Evolutionary conservation across 495 filamentous ascomycete genomes (phyloP).

Genomic region (Chaetomidium leptoderma): DNA sequence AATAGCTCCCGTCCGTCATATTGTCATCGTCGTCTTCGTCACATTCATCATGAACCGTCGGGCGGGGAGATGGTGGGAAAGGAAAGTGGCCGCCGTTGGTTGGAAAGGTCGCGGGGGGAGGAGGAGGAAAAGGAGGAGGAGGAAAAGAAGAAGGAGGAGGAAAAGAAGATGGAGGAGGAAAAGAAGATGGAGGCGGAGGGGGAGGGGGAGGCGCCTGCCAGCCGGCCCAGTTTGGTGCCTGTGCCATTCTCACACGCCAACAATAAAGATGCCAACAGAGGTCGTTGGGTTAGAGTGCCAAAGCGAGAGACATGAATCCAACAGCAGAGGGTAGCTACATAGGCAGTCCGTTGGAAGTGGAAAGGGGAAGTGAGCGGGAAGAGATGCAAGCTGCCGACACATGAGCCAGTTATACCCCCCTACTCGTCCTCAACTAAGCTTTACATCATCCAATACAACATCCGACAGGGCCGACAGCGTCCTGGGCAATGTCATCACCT

Average conservation of each 20-base stretch:
- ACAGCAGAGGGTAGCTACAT: neutral
- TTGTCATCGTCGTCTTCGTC: conserved; percentile 4
- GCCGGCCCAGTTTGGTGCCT: neutral
- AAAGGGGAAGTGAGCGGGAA: neutral
- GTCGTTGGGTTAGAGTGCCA: neutral
- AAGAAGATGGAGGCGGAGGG: neutral
- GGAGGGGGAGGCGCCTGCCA: neutral
- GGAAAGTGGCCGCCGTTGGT: neutral
- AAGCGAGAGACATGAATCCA: neutral
- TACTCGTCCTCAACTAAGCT: neutral
- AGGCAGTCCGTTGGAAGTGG: neutral
- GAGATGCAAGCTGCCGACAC: neutral
- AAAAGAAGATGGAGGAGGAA: no score
- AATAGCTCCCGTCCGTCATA: conserved; percentile 7
- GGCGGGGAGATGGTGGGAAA: conserved; percentile 1
- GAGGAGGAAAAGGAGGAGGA: neutral
- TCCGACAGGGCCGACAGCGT: neutral
- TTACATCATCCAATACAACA: no score
- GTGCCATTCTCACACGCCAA: neutral
- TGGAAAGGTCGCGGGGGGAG: neutral
- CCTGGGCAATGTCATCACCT: neutral
- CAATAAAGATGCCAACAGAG: neutral
- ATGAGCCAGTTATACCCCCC: conserved; percentile 8
- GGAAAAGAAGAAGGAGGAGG: no score
- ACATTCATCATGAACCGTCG: neutral